Conservation (phyloP, 192 early-diverging fungal genomes). For the Rhizoclosmatium sp. region DNA sequence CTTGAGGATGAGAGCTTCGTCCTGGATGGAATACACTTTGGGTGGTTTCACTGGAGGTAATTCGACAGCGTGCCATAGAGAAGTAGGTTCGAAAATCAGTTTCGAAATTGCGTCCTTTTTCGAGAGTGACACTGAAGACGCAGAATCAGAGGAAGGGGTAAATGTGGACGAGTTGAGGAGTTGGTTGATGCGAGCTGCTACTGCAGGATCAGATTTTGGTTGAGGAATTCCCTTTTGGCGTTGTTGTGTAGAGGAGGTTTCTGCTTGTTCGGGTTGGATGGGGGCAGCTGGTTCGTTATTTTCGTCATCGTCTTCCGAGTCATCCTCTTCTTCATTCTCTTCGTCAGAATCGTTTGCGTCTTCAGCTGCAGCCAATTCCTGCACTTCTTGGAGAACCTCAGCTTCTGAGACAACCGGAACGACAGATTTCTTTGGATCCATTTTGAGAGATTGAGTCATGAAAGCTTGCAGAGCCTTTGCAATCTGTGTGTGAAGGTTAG, state of each 20-base stretch:
- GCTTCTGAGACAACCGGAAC: slow-evolving; percentile 47
- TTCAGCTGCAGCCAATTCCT: slow-evolving; percentile 28
- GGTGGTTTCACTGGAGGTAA: slow-evolving; percentile 36
- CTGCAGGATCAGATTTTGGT: slow-evolving; percentile 49
- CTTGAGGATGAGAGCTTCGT: slow-evolving; percentile 34
- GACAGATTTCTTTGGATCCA: slow-evolving; percentile 41
- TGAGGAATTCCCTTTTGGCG: slow-evolving; percentile 39
- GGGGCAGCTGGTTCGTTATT: slow-evolving; percentile 9
- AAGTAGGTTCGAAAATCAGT: slow-evolving; percentile 41
- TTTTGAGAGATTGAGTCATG: slow-evolving; percentile 44
- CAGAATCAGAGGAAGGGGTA: not conserved
- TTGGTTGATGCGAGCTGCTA: slow-evolving; percentile 27
- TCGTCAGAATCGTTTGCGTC: slow-evolving; percentile 18
- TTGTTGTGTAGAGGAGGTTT: slow-evolving; percentile 18
- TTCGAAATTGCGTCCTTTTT: not conserved
- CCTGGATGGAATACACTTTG: slow-evolving; percentile 24
- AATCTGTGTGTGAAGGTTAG: not conserved
- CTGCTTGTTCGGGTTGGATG: slow-evolving; percentile 22
- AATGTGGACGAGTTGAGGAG: not conserved
- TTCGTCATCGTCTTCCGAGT: slow-evolving; percentile 34
- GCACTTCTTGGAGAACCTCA: slow-evolving; percentile 44
- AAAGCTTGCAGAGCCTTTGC: slow-evolving; percentile 45
- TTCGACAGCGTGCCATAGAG: slow-evolving; percentile 42
- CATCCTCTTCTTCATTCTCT: slow-evolving; percentile 38
- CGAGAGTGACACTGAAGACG: not conserved